Evolutionary conservation across 495 filamentous ascomycete genomes (phyloP).

Genomic region (Tuber calosporum): DNA sequence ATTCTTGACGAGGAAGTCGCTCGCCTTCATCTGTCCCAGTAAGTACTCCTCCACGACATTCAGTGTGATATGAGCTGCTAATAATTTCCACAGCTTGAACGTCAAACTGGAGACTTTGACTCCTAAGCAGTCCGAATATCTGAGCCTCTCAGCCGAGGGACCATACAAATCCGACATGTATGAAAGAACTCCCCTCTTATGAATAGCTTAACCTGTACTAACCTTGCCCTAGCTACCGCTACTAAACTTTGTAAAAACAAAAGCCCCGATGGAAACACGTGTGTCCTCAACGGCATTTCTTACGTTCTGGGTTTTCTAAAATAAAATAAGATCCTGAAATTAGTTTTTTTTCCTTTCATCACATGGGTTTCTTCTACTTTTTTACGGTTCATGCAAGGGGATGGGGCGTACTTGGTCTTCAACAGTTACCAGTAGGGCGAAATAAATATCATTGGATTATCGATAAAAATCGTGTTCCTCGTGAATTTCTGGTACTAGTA

Average conservation of each 20-base stretch:
- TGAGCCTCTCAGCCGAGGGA: conserved; percentile 71
- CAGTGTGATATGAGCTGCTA: background rate
- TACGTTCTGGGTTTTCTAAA: conserved; percentile 35
- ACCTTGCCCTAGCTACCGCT: conserved; percentile 50
- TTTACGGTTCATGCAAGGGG: conserved; percentile 16
- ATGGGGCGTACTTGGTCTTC: conserved; percentile 43
- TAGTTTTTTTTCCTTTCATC: conserved; percentile 13
- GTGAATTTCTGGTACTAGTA: no score
- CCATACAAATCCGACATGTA: conserved; percentile 89
- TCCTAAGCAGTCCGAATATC: conserved; percentile 84
- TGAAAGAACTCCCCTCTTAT: conserved; percentile 27
- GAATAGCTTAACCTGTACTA: conserved; percentile 32
- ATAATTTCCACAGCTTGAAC: conserved; percentile 51
- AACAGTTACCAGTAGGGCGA: conserved; percentile 39
- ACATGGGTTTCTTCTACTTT: conserved; percentile 32
- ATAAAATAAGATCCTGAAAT: conserved; percentile 16
- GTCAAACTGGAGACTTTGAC: conserved; percentile 83
- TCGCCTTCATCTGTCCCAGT: conserved; percentile 76
- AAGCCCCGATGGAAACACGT: conserved; percentile 28
- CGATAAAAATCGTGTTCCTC: background rate
- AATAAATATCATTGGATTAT: conserved; percentile 7
- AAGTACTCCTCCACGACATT: conserved; percentile 34
- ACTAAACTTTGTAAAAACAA: conserved; percentile 46
- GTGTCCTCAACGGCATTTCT: conserved; percentile 48
- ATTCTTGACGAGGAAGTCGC: conserved; percentile 97